Percentiles rank a stretch among this genome's conserved stretches.
These are phyloP conservation scores for Microbotryomycetes sp. DNA, from an alignment of 1,284 basidiomycete genomes.

Conservation along the genomic window DNA sequence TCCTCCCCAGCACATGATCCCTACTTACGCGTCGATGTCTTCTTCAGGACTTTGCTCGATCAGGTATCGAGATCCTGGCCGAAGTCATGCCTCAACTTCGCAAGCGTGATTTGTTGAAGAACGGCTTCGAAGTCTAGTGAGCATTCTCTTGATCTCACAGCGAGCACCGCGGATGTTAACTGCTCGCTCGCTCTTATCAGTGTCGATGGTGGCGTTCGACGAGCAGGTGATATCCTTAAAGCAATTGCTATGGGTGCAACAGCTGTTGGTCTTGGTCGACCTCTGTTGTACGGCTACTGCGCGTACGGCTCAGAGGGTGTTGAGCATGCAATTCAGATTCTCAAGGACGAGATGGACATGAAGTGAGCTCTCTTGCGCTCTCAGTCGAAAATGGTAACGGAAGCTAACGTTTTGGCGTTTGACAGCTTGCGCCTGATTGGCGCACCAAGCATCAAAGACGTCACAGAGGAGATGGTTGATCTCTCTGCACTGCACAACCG, in stretches of 20 bases:
- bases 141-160: neutral
- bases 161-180: too few species aligned
- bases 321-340: constrained; percentile 28
- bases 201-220: constrained; percentile 84
- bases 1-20: neutral
- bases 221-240: constrained; percentile 85
- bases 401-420: constrained; percentile 8
- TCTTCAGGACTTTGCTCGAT: constrained; percentile 67
- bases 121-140: constrained; percentile 69
- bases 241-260: constrained; percentile 82
- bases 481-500: constrained; percentile 10
- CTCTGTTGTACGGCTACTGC: constrained; percentile 65
- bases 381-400: constrained; percentile 2
- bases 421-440: constrained; percentile 83
- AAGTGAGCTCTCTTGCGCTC: constrained; percentile 21
- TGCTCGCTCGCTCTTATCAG: too few species aligned
- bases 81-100: constrained; percentile 74
- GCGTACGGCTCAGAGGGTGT: constrained; percentile 71
- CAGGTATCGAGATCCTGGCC: constrained; percentile 80
- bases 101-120: constrained; percentile 53
- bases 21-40: constrained; percentile 56
- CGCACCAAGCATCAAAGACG: constrained; percentile 65
- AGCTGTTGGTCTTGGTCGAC: constrained; percentile 63
- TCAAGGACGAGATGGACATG: constrained; percentile 82
- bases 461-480: constrained; percentile 74